These are phyloP conservation scores for Coccinonectria pachysandricola DNA, from an alignment of 2,329 filamentous ascomycete species.

Conservation along the genomic window DNA sequence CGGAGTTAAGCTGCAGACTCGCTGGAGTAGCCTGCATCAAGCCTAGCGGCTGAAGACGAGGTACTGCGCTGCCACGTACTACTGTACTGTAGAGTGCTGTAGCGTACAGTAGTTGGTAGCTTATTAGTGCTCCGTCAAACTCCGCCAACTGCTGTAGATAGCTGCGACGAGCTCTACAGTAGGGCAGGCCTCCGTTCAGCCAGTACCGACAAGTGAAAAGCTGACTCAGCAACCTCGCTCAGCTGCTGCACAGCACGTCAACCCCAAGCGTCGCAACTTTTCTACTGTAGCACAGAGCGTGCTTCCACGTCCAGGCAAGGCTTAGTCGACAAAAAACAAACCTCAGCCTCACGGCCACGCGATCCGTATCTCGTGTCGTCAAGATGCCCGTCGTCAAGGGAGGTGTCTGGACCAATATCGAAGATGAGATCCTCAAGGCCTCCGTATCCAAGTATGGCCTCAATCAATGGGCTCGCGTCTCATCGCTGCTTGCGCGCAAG, in stretches of 20 bases:
- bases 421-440: conserved; percentile 96
- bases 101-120: no score
- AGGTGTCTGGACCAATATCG: conserved; percentile 66
- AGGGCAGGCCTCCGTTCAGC: conserved; percentile 1
- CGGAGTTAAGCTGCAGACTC: no score
- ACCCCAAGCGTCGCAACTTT: no score
- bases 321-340: conserved; percentile 12
- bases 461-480: conserved; percentile 97
- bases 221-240: conserved; percentile 17
- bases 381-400: conserved; percentile 64
- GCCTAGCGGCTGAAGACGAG: no score
- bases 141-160: no score
- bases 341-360: conserved; percentile 10
- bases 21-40: no score
- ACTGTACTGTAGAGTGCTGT: no score
- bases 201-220: no score
- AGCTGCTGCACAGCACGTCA: no score
- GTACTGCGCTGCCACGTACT: no score
- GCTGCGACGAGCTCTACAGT: no score
- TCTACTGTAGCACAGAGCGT: conserved; percentile 19
- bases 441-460: conserved; percentile 90
- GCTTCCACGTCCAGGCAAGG: conserved; percentile 11
- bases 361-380: conserved; percentile 12
- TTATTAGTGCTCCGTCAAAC: no score
- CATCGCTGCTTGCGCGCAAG: conserved; percentile 91